Base-by-base conservation (phyloP, 176 grass and related monocot genomes). In the Eragrostis nindensis region DNA sequence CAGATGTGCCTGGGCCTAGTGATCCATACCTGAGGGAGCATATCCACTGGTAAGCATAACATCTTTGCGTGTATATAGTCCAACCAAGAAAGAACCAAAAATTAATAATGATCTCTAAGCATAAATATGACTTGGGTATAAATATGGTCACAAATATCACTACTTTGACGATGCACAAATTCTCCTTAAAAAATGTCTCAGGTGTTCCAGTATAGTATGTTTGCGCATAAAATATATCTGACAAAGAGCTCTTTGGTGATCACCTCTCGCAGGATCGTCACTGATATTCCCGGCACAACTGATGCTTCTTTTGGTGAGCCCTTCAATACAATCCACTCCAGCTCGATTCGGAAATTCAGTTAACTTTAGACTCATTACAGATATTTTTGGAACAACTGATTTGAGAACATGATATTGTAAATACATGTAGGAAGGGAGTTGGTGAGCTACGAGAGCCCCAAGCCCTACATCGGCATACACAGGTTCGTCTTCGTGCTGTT, bases 21-120 rank as follows among this genome's bases (percentile, higher is more conserved):
- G 94, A 97, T 86, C 94, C 94, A 49, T 97, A 97, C 41, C 78
- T 97, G 64, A 89, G 94, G 44, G 94, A 97, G 80, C 91, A 97
- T 80, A 80, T 97, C 57, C 94, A 97, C 71, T 97, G 94, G 94
- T 97, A 91, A 81, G 36, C 39, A 12, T 14, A 67, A 6, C 25
- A 55, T 13, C 10, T 11, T 22, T n/a, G 44, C 18, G 26, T 24
- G 6, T 42, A 7, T 59, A 24, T 59, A n/a, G 55, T 59, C 55
- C 55, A 60, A 66, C 7, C 25, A 67, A 41, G 46, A 68, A 68
- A 68, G 21, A 55, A 54, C 1, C 5, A 79, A 25, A 5, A 27
- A 10, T 54, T 11, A 17, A 16, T 2, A 52, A 36, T 78, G 18
- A 66, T 48, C n/a, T n/a, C 18, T 48, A 73, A 29, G n/a, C 11